Percentiles rank a stretch among this genome's conserved stretches.
These are phyloP conservation scores for Saccharomycopsis sp. DNA, from an alignment of 805 yeast species.

Conservation along the genomic window DNA sequence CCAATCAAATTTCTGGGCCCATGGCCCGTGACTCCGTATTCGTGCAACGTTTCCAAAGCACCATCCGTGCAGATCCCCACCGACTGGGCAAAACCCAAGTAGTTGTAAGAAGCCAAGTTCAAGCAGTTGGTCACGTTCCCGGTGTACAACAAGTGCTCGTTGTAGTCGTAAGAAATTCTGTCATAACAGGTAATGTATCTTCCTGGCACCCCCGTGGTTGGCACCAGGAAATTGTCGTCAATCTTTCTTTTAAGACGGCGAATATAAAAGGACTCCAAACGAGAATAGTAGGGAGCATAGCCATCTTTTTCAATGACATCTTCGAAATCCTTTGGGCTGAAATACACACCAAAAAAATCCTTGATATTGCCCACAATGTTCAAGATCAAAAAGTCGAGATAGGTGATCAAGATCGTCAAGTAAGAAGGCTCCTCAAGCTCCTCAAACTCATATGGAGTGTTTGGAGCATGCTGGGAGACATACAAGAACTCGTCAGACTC, in stretches of 20 bases:
- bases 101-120: conserved; percentile 85
- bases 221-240: conserved; percentile 92
- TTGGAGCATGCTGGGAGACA: conserved; percentile 38
- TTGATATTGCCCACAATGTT: conserved; percentile 84
- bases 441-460: conserved; percentile 31
- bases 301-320: conserved; percentile 76
- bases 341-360: conserved; percentile 75
- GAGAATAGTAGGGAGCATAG: conserved; percentile 91
- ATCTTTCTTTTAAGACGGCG: conserved; percentile 85
- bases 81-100: conserved; percentile 94
- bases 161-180: conserved; percentile 59
- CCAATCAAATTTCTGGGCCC: conserved; percentile 74
- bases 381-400: conserved; percentile 72
- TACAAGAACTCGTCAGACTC: conserved; percentile 39
- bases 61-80: conserved; percentile 83
- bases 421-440: conserved; percentile 75
- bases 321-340: conserved; percentile 54
- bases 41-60: conserved; percentile 52
- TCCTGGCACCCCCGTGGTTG: conserved; percentile 97
- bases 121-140: conserved; percentile 73
- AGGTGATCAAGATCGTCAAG: conserved; percentile 68
- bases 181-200: conserved; percentile 77
- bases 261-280: conserved; percentile 87
- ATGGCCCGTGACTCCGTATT: conserved; percentile 69
- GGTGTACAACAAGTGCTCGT: conserved; percentile 57